A percentile compares a stretch with the other conserved stretches of the same genome.
Conservation (phyloP, 805 yeast genomes). For the Clavispora fructus region DNA sequence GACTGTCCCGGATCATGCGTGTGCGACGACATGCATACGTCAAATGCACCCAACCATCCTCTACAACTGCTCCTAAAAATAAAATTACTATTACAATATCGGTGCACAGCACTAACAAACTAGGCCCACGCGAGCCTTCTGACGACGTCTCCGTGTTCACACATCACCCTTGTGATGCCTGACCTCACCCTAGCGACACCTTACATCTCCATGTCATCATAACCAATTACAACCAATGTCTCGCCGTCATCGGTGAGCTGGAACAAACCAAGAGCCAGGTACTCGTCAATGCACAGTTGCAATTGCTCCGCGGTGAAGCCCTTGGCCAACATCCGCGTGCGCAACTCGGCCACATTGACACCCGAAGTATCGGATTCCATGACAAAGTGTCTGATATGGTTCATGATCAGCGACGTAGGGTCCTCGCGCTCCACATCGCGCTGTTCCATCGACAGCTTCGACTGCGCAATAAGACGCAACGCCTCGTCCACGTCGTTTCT, state of each 20-base stretch:
- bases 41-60: background rate
- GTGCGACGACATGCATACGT: background rate
- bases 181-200: background rate
- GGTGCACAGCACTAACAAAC: background rate
- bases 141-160: too few species aligned
- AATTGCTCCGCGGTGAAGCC: slow-evolving; percentile 83
- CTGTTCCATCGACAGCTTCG: slow-evolving; percentile 73
- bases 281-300: slow-evolving; percentile 69
- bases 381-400: slow-evolving; percentile 37
- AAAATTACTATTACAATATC: background rate
- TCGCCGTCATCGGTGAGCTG: slow-evolving; percentile 68
- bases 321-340: slow-evolving; percentile 63
- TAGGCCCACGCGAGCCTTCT: background rate
- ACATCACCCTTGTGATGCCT: too few species aligned
- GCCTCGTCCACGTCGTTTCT: slow-evolving; percentile 94
- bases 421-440: slow-evolving; percentile 55
- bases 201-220: slow-evolving; percentile 22
- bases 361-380: slow-evolving; percentile 31
- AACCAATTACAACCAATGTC: slow-evolving; percentile 46
- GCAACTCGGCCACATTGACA: slow-evolving; percentile 42
- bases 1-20: too few species aligned
- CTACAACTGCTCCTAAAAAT: background rate
- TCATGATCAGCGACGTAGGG: slow-evolving; percentile 54
- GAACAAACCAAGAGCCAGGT: slow-evolving; percentile 70
- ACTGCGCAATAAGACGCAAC: slow-evolving; percentile 74